Conservation (phyloP, 2,329 filamentous ascomycete species). For the Tolypocladium tundrense region DNA sequence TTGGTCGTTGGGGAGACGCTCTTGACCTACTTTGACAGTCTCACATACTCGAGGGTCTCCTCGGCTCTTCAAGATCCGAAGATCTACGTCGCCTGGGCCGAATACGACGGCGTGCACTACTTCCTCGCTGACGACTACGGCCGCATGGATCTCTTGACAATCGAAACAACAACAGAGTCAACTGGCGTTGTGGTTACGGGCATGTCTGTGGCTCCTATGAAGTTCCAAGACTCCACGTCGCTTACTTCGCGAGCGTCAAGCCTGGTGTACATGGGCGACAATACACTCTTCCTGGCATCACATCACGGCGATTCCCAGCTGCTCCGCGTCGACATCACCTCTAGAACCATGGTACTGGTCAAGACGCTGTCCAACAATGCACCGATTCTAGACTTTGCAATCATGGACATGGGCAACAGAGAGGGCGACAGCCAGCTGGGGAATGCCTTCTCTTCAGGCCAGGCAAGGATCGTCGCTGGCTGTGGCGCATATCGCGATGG, state of each 20-base stretch:
- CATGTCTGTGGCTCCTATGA: constrained; percentile 52
- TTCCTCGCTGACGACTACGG: constrained; percentile 91
- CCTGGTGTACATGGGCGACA: constrained; percentile 66
- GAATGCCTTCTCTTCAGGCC: constrained; percentile 89
- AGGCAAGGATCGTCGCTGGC: constrained; percentile 85
- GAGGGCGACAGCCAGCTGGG: constrained; percentile 63
- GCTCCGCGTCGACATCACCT: constrained; percentile 42
- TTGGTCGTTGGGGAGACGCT: constrained; percentile 71
- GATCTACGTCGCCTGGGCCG: constrained; percentile 86
- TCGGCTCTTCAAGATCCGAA: constrained; percentile 61
- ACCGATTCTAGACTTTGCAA: constrained; percentile 83
- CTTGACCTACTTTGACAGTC: constrained; percentile 76
- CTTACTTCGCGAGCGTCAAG: constrained; percentile 64
- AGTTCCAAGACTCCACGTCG: constrained; percentile 14
- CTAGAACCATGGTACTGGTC: constrained; percentile 47
- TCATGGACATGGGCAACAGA: constrained; percentile 92
- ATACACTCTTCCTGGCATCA: constrained; percentile 76
- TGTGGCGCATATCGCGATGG: constrained; percentile 87
- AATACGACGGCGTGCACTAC: constrained; percentile 71
- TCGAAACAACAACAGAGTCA: constrained; percentile 57
- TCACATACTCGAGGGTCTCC: constrained; percentile 56
- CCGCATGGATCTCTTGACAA: constrained; percentile 70
- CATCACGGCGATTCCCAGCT: constrained; percentile 90
- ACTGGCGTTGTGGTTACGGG: constrained; percentile 56
- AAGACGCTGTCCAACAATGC: constrained; percentile 70